These are phyloP conservation scores for Achlya hypogyna DNA, from an alignment of 352 stramenopile species.

Conservation along the genomic window DNA sequence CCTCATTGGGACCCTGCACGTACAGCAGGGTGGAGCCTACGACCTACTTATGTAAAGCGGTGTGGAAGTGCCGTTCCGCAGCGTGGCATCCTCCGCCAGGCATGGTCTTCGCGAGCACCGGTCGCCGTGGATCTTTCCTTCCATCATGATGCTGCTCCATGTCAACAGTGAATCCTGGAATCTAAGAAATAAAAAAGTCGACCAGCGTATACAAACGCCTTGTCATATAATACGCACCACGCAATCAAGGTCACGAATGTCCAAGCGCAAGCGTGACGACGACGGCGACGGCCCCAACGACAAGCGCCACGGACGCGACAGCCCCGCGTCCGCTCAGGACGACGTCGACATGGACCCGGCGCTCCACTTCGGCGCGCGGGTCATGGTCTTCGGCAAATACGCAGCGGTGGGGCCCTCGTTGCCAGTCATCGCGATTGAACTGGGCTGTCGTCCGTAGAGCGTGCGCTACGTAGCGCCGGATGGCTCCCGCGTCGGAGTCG, in stretches of 20 bases:
- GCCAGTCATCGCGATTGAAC: background rate
- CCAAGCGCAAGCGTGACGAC: constrained; percentile 16
- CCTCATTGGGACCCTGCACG: too few species aligned
- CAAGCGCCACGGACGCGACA: background rate
- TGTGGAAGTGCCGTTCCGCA: too few species aligned
- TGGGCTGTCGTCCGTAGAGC: constrained; percentile 3
- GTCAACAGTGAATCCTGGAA: too few species aligned
- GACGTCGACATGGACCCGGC: too few species aligned
- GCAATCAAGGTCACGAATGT: background rate
- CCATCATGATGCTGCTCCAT: too few species aligned
- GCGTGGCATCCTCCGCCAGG: too few species aligned
- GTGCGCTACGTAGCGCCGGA: constrained; percentile 1
- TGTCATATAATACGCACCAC: background rate
- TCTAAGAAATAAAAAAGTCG: too few species aligned
- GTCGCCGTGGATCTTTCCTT: too few species aligned
- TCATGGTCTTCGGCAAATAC: constrained; percentile 18
- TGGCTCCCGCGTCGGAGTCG: constrained; percentile 24
- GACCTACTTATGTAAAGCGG: too few species aligned
- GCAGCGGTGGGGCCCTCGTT: background rate
- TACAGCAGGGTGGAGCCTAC: too few species aligned
- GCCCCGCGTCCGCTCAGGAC: background rate
- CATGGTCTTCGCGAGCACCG: too few species aligned
- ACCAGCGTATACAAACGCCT: background rate
- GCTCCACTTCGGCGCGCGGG: constrained; percentile 6
- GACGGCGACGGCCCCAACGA: background rate